phyloP scores from a whole-genome alignment of 2,329 filamentous ascomycete species.

The Fusarium zealandicum region DNA sequence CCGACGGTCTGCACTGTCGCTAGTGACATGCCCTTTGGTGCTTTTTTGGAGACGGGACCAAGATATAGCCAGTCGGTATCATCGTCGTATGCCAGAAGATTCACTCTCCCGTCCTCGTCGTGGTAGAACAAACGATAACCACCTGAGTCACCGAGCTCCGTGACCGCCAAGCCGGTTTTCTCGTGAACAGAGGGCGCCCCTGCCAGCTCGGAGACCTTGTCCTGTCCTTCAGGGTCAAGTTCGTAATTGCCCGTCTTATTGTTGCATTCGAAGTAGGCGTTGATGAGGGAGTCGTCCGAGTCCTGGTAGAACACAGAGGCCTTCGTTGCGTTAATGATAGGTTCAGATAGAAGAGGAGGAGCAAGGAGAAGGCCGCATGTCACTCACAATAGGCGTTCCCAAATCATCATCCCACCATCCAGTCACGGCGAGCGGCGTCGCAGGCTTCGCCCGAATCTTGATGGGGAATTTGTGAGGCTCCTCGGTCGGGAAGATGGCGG shows the following conservation, averaged over 20 bases:
- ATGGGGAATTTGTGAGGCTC: conserved; percentile 23
- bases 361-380: too few relatives aligned
- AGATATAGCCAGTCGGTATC: conserved; percentile 33
- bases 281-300: conserved; percentile 16
- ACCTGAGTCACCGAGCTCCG: conserved; percentile 27
- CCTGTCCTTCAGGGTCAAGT: conserved; percentile 11
- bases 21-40: conserved; percentile 8
- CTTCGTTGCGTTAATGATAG: background rate
- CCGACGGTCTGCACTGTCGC: conserved; percentile 13
- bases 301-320: conserved; percentile 30
- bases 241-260: conserved; percentile 21
- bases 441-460: conserved; percentile 13
- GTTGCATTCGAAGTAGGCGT: conserved; percentile 26
- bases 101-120: conserved; percentile 23
- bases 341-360: too few relatives aligned
- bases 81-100: conserved; percentile 30
- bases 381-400: conserved; percentile 20
- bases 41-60: conserved; percentile 25
- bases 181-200: conserved; percentile 25
- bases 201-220: conserved; percentile 14
- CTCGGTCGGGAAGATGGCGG: conserved; percentile 23
- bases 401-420: conserved; percentile 30
- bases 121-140: conserved; percentile 32
- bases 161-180: conserved; percentile 22
- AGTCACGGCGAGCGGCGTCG: conserved; percentile 14